Base-by-base conservation (phyloP, 2,329 filamentous ascomycete species). In the Alternaria panax region DNA sequence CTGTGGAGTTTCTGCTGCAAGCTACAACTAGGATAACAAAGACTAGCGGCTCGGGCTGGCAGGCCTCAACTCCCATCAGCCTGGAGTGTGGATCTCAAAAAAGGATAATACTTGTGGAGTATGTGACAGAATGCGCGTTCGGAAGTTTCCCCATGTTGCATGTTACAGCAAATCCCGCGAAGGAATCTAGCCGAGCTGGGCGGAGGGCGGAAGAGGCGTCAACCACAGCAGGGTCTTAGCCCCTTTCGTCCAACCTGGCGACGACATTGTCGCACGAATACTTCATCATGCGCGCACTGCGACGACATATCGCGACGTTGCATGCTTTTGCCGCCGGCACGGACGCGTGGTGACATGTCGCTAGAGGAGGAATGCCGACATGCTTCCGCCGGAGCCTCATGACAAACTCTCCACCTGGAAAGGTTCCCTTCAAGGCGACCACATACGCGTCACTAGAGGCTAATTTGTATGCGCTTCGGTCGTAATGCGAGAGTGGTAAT, bases 151-250 rank as follows among this genome's bases (percentile, higher is more conserved):
- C 28, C 20, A 22, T n/a, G 48, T 25, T 5, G n/a, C 12, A 16
- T 36, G 7, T 9, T 36, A 18, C 22, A 38, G 22, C 47, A 40
- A 40, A 30, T 25, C 48, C 34, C 48, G 48, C 48, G n/a, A 18
- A 24, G 12, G 30, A 50, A 40, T 48, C 28, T 51, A 43, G 34
- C 27, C 47, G 38, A 51, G 22, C 38, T n/a, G 54, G 50, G 20
- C 54, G 54, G 38, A 45, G 11, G 20, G 25, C 54, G 48, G 47
- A 46, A 40, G 30, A 51, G 54, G 47, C 54, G 22, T 40, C 32
- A 28, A 5, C 22, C 32, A 34, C 16, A 51, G 8, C 27, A 48
- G 30, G 52, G 24, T 48, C 45, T 24, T 22, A 51, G 32, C 48
- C 40, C 34, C 5, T 40, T 40, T 16, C 14, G 14, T 48, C 3